phyloP scores from a whole-genome alignment of 179 eudicot genomes.

The Amaranthus tricolor region DNA sequence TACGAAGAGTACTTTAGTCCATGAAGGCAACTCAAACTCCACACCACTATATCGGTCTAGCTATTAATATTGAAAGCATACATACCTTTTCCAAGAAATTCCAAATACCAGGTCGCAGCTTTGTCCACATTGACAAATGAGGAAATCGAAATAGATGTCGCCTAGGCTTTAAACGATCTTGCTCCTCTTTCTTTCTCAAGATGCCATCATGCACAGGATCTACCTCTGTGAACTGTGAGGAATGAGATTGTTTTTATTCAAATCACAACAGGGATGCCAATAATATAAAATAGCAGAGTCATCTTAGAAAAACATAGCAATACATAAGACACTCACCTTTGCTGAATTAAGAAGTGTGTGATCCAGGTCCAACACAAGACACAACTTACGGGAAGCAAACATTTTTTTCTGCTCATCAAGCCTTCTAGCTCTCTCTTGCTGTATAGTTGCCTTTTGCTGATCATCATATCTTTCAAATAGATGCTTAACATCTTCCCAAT shows the following conservation, averaged over 20 bases:
- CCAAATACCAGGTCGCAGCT: slow-evolving; percentile 97
- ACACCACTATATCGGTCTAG: not conserved
- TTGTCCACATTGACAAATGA: slow-evolving; percentile 99
- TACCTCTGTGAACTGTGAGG: slow-evolving; percentile 76
- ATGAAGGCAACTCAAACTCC: not conserved
- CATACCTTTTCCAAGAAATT: slow-evolving; percentile 93
- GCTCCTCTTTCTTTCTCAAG: slow-evolving; percentile 93
- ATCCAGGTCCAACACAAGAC: slow-evolving; percentile 97
- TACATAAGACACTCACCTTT: slow-evolving; percentile 49
- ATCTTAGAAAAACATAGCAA: not conserved
- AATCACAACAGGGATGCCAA: not conserved
- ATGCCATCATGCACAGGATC: slow-evolving; percentile 86
- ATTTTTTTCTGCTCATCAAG: slow-evolving; percentile 89
- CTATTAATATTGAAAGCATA: not conserved
- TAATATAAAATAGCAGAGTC: not conserved
- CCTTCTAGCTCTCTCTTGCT: slow-evolving; percentile 86
- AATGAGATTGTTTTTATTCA: slow-evolving; percentile 5
- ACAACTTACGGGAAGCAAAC: slow-evolving; percentile 79
- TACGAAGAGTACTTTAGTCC: slow-evolving; percentile 10
- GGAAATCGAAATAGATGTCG: slow-evolving; percentile 94
- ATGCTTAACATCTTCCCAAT: slow-evolving; percentile 89
- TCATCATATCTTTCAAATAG: slow-evolving; percentile 87
- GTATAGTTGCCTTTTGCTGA: slow-evolving; percentile 85
- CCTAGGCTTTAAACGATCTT: slow-evolving; percentile 76
- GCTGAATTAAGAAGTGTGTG: slow-evolving; percentile 98